Evolutionary conservation across 2,329 filamentous ascomycete species (phyloP).

Genomic region (Septoria linicola): DNA sequence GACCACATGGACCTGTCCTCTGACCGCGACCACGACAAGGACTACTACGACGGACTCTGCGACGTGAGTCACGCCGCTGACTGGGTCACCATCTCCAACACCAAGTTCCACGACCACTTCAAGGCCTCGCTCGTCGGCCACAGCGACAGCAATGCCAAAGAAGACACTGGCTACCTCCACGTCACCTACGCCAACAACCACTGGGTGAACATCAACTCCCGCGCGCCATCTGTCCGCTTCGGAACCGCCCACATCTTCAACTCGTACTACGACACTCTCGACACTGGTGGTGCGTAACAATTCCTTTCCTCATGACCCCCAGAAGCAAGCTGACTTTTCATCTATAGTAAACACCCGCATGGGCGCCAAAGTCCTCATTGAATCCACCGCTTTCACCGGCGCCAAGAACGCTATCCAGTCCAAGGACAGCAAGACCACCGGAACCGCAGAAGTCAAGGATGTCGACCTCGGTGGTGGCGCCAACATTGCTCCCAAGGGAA

Average conservation of each 20-base stretch:
- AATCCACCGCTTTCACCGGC: slow-evolving; percentile 42
- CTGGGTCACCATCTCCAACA: slow-evolving; percentile 55
- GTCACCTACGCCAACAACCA: slow-evolving; percentile 68
- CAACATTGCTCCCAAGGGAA: slow-evolving; percentile 38
- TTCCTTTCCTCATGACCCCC: no score
- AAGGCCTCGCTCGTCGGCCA: slow-evolving; percentile 63
- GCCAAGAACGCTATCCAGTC: slow-evolving; percentile 40
- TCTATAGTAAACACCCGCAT: slow-evolving; percentile 42
- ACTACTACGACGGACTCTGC: slow-evolving; percentile 68
- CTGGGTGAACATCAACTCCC: slow-evolving; percentile 64
- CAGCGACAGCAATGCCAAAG: slow-evolving; percentile 56
- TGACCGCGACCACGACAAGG: slow-evolving; percentile 59
- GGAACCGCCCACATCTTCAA: slow-evolving; percentile 64
- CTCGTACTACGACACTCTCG: slow-evolving; percentile 47
- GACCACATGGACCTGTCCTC: slow-evolving; percentile 67
- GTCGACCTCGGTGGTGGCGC: slow-evolving; percentile 42
- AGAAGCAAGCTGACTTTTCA: no score
- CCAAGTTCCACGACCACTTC: slow-evolving; percentile 59
- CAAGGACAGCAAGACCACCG: slow-evolving; percentile 35
- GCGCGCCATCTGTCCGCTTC: slow-evolving; percentile 63
- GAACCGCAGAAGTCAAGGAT: slow-evolving; percentile 41
- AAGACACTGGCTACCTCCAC: slow-evolving; percentile 62
- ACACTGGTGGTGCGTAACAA: slow-evolving; percentile 31
- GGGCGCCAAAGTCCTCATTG: slow-evolving; percentile 45
- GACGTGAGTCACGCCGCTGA: slow-evolving; percentile 65